Evolutionary conservation across 176 grass and related monocot genomes (phyloP), one percentile per base, ranked within the genome.

Genomic region (Lolium multiflorum): DNA sequence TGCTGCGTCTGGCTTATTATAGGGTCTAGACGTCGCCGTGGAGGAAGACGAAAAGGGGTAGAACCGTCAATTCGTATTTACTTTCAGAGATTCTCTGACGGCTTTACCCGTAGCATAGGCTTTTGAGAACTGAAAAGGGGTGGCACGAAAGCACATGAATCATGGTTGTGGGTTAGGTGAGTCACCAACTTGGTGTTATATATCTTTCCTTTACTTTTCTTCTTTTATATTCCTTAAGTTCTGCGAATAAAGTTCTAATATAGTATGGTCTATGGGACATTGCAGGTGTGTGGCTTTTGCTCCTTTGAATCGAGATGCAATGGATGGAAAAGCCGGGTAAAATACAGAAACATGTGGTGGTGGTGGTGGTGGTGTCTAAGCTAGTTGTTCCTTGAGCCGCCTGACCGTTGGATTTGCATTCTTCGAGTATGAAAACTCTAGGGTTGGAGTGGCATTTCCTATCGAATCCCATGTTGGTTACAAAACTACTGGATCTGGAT

Each of bases 1-100:
- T 7, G 8, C 66, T 69, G 22, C 17, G 14, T 14, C 28, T 50
- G 0, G 26, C 5, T 12, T 73, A 26, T 74, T 74, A 86, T 48
- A 70, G 62, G 5, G 76, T 13, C 62, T 58, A 39, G 50, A 62
- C 41, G 44, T 22, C 85, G 69, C 46, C 85, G 69, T 62, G 26
- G 78, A 21, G 54, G 31, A 81, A 14, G 31, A 54, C 6, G 38
- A 58, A 4, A 63, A 11, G 48, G 72, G 59, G 59, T 17, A 85
- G 7, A 65, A 49, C 17, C 9, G 43, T 49, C 25, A 49, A 11
- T 49, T 13, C 43, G 5, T 14, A 1, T 21, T 59, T 43, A 9
- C 12, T 28, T 63, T 10, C 7, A 1, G 1, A 49, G 26, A 69
- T 54, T 67, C 62, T 52, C 26, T 38, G 48, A 51, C 60, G 3